phyloP scores from a whole-genome alignment of 2,329 filamentous ascomycete species.

The Fusarium cyanostomum region DNA sequence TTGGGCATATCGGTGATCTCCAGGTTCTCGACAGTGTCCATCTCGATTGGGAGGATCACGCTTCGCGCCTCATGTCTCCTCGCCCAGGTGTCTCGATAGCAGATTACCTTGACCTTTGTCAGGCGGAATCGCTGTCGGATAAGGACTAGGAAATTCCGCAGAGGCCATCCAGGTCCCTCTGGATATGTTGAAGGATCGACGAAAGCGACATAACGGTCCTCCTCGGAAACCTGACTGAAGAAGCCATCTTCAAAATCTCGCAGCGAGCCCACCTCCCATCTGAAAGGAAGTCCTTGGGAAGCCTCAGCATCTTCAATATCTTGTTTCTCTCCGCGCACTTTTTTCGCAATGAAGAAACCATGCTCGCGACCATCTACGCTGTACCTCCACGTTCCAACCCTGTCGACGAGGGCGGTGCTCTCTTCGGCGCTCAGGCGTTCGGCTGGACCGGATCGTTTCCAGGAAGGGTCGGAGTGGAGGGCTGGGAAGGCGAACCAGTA shows the following conservation, averaged over 20 bases:
- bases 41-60: constrained; percentile 75
- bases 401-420: constrained; percentile 81
- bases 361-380: constrained; percentile 83
- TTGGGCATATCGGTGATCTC: constrained; percentile 75
- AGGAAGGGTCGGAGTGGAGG: constrained; percentile 85
- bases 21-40: constrained; percentile 58
- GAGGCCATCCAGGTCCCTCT: constrained; percentile 88
- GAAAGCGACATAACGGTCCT: constrained; percentile 86
- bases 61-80: constrained; percentile 83
- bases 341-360: constrained; percentile 96
- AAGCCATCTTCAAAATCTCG: constrained; percentile 86
- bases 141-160: constrained; percentile 88
- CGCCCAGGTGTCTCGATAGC: constrained; percentile 85
- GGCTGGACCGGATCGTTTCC: constrained; percentile 71
- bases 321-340: constrained; percentile 58
- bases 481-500: constrained; percentile 98
- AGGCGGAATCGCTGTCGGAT: constrained; percentile 84
- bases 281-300: constrained; percentile 64
- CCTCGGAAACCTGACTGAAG: constrained; percentile 75
- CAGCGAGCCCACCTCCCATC: constrained; percentile 81
- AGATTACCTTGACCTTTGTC: constrained; percentile 81
- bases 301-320: constrained; percentile 62
- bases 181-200: constrained; percentile 92
- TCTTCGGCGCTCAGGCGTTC: constrained; percentile 71
- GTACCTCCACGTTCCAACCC: constrained; percentile 88